Evolutionary conservation across 352 stramenopile genomes (phyloP).

Genomic region (Paralagenidium karlingii): DNA sequence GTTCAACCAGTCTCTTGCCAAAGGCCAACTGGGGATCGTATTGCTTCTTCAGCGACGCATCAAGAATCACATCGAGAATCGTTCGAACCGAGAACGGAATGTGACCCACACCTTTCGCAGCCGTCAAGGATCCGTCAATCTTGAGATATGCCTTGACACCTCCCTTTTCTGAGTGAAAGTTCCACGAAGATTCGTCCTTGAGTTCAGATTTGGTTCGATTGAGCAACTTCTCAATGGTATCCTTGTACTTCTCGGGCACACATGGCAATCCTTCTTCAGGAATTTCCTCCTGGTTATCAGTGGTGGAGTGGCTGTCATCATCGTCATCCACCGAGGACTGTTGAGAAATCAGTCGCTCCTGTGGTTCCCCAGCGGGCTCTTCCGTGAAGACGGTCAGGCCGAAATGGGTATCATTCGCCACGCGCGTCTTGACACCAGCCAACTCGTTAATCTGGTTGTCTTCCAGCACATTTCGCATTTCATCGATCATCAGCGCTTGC

Average conservation of each 20-base stretch:
- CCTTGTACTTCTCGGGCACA: too few species aligned
- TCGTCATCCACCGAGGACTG: too few species aligned
- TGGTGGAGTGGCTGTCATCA: too few species aligned
- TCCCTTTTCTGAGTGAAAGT: constrained; percentile 36
- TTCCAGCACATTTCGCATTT: constrained; percentile 34
- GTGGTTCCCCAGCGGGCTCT: too few species aligned
- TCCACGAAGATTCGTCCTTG: constrained; percentile 37
- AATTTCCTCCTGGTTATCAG: constrained; percentile 16
- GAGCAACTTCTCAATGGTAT: constrained; percentile 38
- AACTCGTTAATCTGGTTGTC: constrained; percentile 18
- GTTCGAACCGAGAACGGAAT: constrained; percentile 34
- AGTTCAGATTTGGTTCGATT: constrained; percentile 39
- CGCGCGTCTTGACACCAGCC: constrained; percentile 4
- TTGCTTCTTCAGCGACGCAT: constrained; percentile 30
- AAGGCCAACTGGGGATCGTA: constrained; percentile 45
- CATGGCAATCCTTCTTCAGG: constrained; percentile 6
- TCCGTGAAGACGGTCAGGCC: constrained; percentile 13
- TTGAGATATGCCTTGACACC: constrained; percentile 45
- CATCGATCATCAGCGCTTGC: constrained; percentile 53
- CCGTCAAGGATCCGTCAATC: constrained; percentile 19
- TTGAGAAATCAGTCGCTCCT: too few species aligned
- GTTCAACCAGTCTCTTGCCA: constrained; percentile 17
- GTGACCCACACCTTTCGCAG: constrained; percentile 43
- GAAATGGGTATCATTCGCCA: constrained; percentile 39
- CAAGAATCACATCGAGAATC: constrained; percentile 45